These are phyloP conservation scores for Leccinellum rugosiceps DNA, from an alignment of 768 basidiomycete genomes.

Conservation along the genomic window DNA sequence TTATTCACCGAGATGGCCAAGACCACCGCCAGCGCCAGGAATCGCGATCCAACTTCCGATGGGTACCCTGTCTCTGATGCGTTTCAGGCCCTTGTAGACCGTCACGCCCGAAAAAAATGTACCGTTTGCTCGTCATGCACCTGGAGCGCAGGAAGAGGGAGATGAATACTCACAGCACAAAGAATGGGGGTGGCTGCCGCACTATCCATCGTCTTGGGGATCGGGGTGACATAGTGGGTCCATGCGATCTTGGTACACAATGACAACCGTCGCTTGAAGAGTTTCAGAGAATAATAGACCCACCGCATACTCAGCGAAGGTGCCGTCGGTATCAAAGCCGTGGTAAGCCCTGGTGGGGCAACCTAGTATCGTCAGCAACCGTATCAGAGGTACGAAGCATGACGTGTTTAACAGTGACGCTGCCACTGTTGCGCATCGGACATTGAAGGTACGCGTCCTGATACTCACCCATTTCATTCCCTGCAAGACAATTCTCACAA, in stretches of 20 bases:
- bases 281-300: not conserved
- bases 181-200: constrained; percentile 43
- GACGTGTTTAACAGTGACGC: not conserved
- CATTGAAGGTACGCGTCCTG: not conserved
- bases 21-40: constrained; percentile 40
- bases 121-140: not conserved
- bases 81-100: constrained; percentile 46
- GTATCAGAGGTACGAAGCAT: not conserved
- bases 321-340: constrained; percentile 45
- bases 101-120: constrained; percentile 34
- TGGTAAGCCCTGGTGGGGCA: constrained; percentile 4
- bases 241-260: constrained; percentile 28
- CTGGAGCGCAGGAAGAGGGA: not conserved
- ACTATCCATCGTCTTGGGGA: constrained; percentile 40
- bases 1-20: constrained; percentile 39
- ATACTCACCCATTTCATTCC: constrained; percentile 32
- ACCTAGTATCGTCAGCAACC: constrained; percentile 2
- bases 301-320: constrained; percentile 40
- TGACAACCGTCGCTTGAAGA: not conserved
- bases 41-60: constrained; percentile 41
- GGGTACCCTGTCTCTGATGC: constrained; percentile 20
- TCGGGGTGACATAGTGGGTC: constrained; percentile 40
- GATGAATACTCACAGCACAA: constrained; percentile 33
- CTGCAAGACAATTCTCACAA: constrained; percentile 40
- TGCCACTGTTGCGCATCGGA: not conserved